Conservation (phyloP, 352 stramenopile genomes). For the Globisporangium nagaii region DNA sequence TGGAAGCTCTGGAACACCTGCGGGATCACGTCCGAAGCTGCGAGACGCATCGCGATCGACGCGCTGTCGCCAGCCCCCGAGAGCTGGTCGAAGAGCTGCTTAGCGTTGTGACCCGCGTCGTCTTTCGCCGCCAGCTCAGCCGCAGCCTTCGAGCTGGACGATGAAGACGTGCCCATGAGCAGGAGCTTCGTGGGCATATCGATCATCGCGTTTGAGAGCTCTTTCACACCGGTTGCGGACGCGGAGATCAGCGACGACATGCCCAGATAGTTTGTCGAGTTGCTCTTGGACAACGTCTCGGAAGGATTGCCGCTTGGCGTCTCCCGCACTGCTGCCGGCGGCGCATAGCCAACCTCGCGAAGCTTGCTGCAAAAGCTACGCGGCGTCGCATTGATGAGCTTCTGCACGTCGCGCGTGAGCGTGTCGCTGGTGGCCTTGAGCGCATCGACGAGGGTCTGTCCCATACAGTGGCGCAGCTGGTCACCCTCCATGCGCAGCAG, state of each 20-base stretch:
- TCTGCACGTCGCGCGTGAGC: constrained; percentile 35
- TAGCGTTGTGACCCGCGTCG: constrained; percentile 17
- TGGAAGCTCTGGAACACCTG: constrained; percentile 72
- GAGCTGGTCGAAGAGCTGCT: constrained; percentile 57
- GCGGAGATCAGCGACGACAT: constrained; percentile 55
- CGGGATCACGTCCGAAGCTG: constrained; percentile 54
- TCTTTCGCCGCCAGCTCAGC: constrained; percentile 12
- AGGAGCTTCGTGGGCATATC: constrained; percentile 71
- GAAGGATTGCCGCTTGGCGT: background rate
- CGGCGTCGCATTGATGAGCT: constrained; percentile 60
- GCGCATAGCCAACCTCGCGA: constrained; percentile 26
- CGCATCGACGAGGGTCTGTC: constrained; percentile 42
- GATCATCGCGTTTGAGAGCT: constrained; percentile 62
- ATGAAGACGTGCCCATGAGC: constrained; percentile 22
- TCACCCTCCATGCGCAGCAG: constrained; percentile 69
- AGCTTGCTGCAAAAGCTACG: constrained; percentile 54
- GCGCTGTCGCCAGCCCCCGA: constrained; percentile 42
- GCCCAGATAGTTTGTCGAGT: constrained; percentile 17
- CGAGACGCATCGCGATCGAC: constrained; percentile 52
- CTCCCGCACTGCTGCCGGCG: background rate
- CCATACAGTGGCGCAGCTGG: constrained; percentile 68
- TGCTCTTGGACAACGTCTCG: constrained; percentile 2
- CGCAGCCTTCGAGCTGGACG: constrained; percentile 1
- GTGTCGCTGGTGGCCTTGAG: constrained; percentile 27
- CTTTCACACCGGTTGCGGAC: constrained; percentile 58